These are phyloP conservation scores for Lithospermum erythrorhizon DNA, from an alignment of 257 asterid genomes.

Conservation along the genomic window DNA sequence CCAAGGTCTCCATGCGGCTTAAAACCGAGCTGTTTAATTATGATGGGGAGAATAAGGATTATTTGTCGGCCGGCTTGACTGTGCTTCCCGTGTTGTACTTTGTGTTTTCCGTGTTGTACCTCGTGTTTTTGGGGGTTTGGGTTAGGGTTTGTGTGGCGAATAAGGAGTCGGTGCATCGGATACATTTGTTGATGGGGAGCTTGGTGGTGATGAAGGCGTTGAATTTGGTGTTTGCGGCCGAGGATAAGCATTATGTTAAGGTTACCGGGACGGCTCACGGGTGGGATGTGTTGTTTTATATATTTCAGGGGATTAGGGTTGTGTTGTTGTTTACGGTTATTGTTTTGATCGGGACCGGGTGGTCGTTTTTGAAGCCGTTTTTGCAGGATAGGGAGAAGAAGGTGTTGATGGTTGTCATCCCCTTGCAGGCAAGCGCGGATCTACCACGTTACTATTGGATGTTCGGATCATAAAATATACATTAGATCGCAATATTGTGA, in stretches of 20 bases:
- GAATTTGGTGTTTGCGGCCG: constrained; percentile 24
- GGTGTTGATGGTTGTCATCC: constrained; percentile 24
- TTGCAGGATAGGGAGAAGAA: constrained; percentile 28
- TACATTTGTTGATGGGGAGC: constrained; percentile 25
- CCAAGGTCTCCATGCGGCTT: constrained; percentile 62
- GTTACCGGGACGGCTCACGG: constrained; percentile 31
- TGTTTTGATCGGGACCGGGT: constrained; percentile 30
- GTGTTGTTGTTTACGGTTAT: constrained; percentile 25
- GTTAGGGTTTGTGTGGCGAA: constrained; percentile 13
- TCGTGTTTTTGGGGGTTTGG: constrained; percentile 13
- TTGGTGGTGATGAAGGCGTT: constrained; percentile 24
- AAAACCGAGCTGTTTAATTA: constrained; percentile 61
- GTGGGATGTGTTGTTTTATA: constrained; percentile 29
- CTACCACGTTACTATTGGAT: too few relatives aligned
- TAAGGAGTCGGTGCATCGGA: constrained; percentile 14
- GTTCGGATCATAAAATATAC: too few relatives aligned
- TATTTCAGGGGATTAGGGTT: constrained; percentile 23
- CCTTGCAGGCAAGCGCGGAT: constrained; percentile 24
- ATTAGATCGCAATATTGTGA: too few relatives aligned
- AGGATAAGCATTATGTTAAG: constrained; percentile 24
- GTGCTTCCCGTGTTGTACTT: constrained; percentile 47
- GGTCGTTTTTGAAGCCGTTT: constrained; percentile 32
- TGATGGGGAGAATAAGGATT: constrained; percentile 47
- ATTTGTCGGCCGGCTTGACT: constrained; percentile 57
- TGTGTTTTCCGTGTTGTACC: constrained; percentile 11